Evolutionary conservation across 140 eudicot species (phyloP), one percentile per base, ranked within the genome.

Genomic region (Cichorium intybus): DNA sequence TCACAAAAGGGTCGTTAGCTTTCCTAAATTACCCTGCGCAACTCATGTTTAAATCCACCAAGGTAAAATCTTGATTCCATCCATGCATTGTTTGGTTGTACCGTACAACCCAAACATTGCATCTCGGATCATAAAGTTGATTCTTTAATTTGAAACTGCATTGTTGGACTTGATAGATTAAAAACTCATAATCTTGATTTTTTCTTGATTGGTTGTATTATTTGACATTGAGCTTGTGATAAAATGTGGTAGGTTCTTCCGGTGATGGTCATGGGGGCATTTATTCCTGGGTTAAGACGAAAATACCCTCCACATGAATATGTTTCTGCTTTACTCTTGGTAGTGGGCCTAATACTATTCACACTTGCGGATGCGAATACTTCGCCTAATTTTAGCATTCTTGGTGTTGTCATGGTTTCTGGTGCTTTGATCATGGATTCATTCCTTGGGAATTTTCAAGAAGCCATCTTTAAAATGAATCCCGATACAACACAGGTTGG

Each of bases 11-110:
- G 7, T 88, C 99, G 17, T 58, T 93, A 72, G 99, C 97, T 27
- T 93, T 72, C 75, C 94, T 93, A 10, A 93, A 93, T 55, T 93
- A 93, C 75, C 99, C 97, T 3, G 99, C 97, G 2, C 97, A 88
- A 63, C 87, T 93, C 75, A 93, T 93, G 99, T 93, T 88, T 74
- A 93, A 93, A 64, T 88, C 99, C 71, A 93, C 99, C 51, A 88
- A 93, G 95, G 96, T 91, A 28, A 61, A 29, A 35, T 33, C 46
- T 66, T 66, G 14, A 56, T 65, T 9, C 27, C 10, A 22, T 47
- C 31, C 27, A 1, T 65, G 41, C 58, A 72, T 28, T 29, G 60
- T 35, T 34, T 49, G 0, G 27, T 33, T 70, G 28, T 50, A 18
- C 31, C 4, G 17, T 43, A 62, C 56, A 23, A 62, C 56, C 68